A percentile compares a stretch with the other conserved stretches of the same genome.
Evolutionary conservation across 148 eudicot species (phyloP).

Genomic region (Bassia scoparia): DNA sequence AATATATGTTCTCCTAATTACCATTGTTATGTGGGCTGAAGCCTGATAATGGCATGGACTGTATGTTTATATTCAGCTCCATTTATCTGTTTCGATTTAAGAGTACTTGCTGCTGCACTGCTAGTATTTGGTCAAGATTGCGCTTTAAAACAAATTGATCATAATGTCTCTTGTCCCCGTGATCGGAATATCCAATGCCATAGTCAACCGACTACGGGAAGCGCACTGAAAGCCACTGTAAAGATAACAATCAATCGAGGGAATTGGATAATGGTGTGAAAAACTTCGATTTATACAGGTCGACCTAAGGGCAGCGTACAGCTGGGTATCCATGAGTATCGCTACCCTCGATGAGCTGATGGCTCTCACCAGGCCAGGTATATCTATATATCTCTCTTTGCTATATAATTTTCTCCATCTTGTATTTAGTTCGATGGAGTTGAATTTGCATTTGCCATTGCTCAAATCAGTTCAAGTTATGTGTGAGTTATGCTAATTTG

Average conservation of each 20-base stretch:
- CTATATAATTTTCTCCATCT: neutral
- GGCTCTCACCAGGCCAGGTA: conserved; percentile 93
- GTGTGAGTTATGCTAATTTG: neutral
- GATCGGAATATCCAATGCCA: conserved; percentile 96
- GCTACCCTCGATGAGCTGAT: conserved; percentile 72
- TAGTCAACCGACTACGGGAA: conserved; percentile 64
- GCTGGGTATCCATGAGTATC: conserved; percentile 99
- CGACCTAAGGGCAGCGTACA: conserved; percentile 78
- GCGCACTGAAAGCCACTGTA: conserved; percentile 97
- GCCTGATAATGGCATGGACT: too few relatives aligned
- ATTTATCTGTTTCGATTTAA: too few relatives aligned
- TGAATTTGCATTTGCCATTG: conserved; percentile 5
- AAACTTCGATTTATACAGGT: conserved; percentile 79
- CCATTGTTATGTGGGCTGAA: too few relatives aligned
- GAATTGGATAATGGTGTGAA: conserved; percentile 67
- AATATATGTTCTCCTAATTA: too few relatives aligned
- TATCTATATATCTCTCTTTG: neutral
- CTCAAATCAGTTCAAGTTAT: neutral
- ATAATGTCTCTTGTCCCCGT: too few relatives aligned
- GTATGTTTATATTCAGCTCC: too few relatives aligned
- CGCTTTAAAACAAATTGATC: too few relatives aligned
- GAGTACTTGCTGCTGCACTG: too few relatives aligned
- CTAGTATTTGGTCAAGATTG: too few relatives aligned
- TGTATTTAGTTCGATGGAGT: neutral
- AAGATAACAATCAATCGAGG: conserved; percentile 59